phyloP scores from a whole-genome alignment of 2,329 filamentous ascomycete genomes.

The Fusarium austroafricanum region DNA sequence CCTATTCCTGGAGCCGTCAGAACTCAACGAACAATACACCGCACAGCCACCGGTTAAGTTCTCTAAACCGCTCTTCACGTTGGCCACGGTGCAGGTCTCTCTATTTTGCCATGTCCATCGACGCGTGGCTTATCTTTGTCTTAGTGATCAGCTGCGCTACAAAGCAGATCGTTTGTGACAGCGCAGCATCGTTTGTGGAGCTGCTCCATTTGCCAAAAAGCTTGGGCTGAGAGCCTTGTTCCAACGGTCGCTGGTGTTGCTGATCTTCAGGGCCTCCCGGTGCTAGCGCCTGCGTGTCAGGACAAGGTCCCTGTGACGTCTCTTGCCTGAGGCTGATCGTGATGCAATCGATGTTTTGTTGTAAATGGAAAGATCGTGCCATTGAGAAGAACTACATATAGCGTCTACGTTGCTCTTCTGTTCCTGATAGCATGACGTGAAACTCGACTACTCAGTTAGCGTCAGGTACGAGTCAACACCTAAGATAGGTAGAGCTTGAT shows the following conservation, averaged over 20 bases:
- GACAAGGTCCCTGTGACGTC: conserved; percentile 3
- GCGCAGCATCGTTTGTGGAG: conserved; percentile 31
- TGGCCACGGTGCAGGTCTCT: not conserved
- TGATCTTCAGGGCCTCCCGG: conserved; percentile 25
- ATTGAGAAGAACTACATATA: not conserved
- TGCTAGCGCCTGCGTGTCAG: conserved; percentile 8
- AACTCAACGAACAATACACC: conserved; percentile 6
- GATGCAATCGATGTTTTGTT: not conserved
- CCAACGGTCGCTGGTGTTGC: conserved; percentile 31
- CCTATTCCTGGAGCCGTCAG: conserved; percentile 31
- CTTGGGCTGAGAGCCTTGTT: conserved; percentile 20
- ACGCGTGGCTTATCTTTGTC: conserved; percentile 31
- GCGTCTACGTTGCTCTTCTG: not conserved
- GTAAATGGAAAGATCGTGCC: not conserved
- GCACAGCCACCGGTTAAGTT: not conserved
- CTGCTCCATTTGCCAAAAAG: conserved; percentile 24
- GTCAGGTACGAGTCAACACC: conserved; percentile 3
- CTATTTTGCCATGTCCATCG: not conserved
- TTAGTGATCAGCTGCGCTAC: conserved; percentile 13
- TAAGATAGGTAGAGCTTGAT: not conserved
- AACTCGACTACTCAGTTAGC: conserved; percentile 10
- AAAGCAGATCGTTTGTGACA: conserved; percentile 22
- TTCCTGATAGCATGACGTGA: not conserved
- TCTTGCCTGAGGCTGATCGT: conserved; percentile 4
- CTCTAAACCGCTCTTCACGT: not conserved